Evolutionary conservation across 495 filamentous ascomycete species (phyloP).

Genomic region (Aspergillus baeticus): DNA sequence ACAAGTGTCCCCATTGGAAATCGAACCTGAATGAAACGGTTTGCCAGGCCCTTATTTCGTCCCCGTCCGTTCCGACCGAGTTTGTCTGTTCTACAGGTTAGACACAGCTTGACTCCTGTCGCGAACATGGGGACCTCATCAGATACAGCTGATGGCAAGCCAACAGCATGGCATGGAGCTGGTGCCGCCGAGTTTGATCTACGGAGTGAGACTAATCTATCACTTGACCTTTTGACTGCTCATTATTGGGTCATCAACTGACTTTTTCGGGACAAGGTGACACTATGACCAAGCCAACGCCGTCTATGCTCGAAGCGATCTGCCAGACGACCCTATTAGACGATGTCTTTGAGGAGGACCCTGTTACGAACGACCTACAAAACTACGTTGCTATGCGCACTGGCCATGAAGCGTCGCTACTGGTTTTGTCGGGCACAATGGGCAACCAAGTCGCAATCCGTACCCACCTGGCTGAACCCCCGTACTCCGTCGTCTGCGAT

Average conservation of each 20-base stretch:
- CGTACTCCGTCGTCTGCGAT: constrained; percentile 49
- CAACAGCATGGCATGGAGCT: constrained; percentile 55
- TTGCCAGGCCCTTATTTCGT: constrained; percentile 18
- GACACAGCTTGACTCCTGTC: constrained; percentile 19
- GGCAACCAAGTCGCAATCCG: constrained; percentile 56
- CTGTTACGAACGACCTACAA: constrained; percentile 73
- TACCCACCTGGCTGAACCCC: constrained; percentile 48
- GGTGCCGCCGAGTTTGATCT: constrained; percentile 67
- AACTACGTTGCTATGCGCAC: constrained; percentile 66
- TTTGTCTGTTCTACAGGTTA: background rate
- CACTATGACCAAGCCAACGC: constrained; percentile 82
- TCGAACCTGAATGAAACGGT: constrained; percentile 14
- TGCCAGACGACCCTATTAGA: constrained; percentile 62
- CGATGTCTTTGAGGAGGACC: constrained; percentile 83
- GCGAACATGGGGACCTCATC: constrained; percentile 27
- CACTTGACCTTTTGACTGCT: constrained; percentile 11
- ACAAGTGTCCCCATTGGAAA: background rate
- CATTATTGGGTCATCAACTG: background rate
- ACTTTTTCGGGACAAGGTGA: constrained; percentile 45
- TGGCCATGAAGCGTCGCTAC: constrained; percentile 64
- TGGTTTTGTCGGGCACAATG: constrained; percentile 91
- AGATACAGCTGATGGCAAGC: constrained; percentile 20
- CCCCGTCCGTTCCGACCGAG: constrained; percentile 3
- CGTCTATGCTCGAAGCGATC: constrained; percentile 71
- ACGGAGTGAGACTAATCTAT: constrained; percentile 30